These are phyloP conservation scores for Fusarium sp. DNA, from an alignment of 2,329 filamentous ascomycete genomes.

Conservation along the genomic window DNA sequence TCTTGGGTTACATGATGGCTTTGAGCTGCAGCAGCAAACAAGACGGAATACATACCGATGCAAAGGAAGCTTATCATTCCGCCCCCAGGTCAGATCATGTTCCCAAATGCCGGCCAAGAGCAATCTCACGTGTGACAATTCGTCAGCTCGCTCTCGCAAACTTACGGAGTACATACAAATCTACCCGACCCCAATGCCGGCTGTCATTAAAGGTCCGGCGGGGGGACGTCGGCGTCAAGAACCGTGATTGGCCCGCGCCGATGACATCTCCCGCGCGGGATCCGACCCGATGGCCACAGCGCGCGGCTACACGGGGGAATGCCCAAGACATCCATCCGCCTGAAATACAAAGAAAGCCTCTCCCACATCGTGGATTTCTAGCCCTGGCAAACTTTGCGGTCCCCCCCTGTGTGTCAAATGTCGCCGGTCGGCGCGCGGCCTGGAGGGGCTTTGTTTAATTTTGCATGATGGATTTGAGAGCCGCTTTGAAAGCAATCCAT, in stretches of 20 bases:
- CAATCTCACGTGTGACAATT: not conserved
- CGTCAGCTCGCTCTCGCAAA: not conserved
- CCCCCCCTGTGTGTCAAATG: not conserved
- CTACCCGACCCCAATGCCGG: no score
- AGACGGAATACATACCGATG: not conserved
- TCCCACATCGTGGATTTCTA: not conserved
- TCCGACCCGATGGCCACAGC: not conserved
- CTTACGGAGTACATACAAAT: not conserved
- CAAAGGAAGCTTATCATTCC: not conserved
- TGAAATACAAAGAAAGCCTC: not conserved
- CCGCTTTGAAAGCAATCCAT: slow-evolving; percentile 5
- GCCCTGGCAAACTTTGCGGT: not conserved
- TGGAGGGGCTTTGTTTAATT: not conserved
- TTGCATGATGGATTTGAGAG: not conserved
- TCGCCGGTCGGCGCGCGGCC: not conserved
- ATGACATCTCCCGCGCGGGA: not conserved
- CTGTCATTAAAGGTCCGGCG: not conserved
- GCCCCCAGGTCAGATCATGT: not conserved
- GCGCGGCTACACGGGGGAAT: slow-evolving; percentile 11
- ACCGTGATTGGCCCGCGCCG: not conserved
- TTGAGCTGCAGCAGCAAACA: not conserved
- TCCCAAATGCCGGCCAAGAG: not conserved
- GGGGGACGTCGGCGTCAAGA: slow-evolving; percentile 4
- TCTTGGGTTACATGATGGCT: not conserved
- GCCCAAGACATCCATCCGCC: not conserved